phyloP scores from a whole-genome alignment of 768 basidiomycete species.

The Phlebiopsis gigantea region DNA sequence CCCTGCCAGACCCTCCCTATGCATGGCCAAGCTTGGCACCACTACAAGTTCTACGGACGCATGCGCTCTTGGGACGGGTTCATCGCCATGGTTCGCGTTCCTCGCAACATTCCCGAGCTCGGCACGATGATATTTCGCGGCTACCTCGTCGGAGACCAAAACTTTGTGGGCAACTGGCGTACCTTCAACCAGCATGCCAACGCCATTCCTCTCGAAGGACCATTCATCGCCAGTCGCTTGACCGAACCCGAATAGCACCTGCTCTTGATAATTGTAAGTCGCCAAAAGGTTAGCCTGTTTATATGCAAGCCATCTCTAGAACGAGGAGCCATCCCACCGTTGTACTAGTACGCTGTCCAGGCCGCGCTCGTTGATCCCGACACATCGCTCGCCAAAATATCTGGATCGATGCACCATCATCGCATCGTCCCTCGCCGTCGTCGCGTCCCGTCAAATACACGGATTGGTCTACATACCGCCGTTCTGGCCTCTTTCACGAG shows the following conservation, averaged over 20 bases:
- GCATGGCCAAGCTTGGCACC: constrained; percentile 33
- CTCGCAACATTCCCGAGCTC: constrained; percentile 9
- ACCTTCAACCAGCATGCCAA: constrained; percentile 37
- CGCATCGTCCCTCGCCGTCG: not conserved
- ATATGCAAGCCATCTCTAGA: not conserved
- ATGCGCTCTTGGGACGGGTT: constrained; percentile 34
- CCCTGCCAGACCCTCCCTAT: constrained; percentile 39
- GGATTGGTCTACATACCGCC: not conserved
- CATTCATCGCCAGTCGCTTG: constrained; percentile 51
- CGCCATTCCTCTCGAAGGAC: constrained; percentile 52
- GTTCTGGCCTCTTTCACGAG: not conserved
- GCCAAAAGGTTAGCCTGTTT: not conserved
- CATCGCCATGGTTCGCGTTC: constrained; percentile 28
- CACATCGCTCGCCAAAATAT: not conserved
- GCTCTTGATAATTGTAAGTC: not conserved
- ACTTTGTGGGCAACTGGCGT: constrained; percentile 72
- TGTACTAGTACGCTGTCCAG: not conserved
- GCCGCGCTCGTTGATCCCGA: not conserved
- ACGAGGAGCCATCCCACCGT: not conserved
- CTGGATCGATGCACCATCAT: not conserved
- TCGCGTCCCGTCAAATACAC: not conserved
- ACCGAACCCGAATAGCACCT: not conserved
- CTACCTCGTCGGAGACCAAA: constrained; percentile 59
- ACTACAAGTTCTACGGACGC: constrained; percentile 29
- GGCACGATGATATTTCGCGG: constrained; percentile 54